Percentiles rank a stretch among this genome's conserved stretches.
These are phyloP conservation scores for Macrolepiota albuminosa DNA, from an alignment of 768 basidiomycete species.

Conservation along the genomic window DNA sequence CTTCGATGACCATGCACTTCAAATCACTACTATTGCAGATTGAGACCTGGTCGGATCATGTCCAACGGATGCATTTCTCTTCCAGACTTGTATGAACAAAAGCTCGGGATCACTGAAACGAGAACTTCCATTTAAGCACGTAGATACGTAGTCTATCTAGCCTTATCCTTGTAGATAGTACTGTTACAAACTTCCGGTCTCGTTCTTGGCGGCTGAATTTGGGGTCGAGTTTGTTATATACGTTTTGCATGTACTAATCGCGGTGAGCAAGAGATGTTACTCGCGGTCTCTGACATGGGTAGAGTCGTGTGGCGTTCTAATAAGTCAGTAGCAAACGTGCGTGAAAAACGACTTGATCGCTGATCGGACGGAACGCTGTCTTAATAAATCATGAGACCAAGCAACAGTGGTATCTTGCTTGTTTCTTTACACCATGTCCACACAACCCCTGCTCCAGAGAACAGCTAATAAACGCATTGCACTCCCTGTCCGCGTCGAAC, in stretches of 20 bases:
- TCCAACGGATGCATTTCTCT: not conserved
- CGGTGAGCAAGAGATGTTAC: not conserved
- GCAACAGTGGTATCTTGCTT: not conserved
- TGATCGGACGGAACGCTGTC: not conserved
- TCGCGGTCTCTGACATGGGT: not conserved
- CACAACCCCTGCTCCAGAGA: slow-evolving; percentile 94
- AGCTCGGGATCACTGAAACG: not conserved
- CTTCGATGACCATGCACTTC: no score
- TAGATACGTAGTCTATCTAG: not conserved
- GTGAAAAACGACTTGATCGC: not conserved
- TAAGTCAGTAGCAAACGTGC: not conserved
- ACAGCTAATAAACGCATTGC: slow-evolving; percentile 95
- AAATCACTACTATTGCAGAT: not conserved
- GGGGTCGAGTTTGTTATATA: not conserved
- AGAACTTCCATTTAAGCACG: not conserved
- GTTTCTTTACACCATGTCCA: slow-evolving; percentile 64
- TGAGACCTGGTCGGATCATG: not conserved
- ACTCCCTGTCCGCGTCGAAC: slow-evolving; percentile 90
- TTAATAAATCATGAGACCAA: not conserved
- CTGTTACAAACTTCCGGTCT: not conserved
- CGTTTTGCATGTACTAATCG: not conserved
- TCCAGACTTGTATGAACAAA: not conserved
- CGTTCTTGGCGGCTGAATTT: not conserved
- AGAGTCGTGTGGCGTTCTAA: not conserved
- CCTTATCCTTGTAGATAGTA: not conserved